A percentile compares a stretch with the other conserved stretches of the same genome.
These are phyloP conservation scores for Pseudozyma pruni DNA, from an alignment of 1,284 basidiomycete species.

Conservation along the genomic window DNA sequence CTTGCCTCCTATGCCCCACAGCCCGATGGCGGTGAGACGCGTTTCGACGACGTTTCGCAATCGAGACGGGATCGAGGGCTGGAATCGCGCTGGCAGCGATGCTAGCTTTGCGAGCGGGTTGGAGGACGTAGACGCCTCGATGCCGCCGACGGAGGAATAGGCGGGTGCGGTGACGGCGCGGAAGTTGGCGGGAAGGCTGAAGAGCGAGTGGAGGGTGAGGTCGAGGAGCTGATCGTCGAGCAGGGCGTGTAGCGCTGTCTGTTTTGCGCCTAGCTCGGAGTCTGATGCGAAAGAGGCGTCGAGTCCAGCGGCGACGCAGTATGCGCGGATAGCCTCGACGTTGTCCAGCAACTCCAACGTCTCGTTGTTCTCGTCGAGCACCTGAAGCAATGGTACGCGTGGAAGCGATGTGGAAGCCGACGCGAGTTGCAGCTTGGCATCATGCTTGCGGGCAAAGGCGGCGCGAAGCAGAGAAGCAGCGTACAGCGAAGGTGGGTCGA, in stretches of 20 bases:
- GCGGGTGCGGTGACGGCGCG: conserved; percentile 45
- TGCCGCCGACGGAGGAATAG: conserved; percentile 26
- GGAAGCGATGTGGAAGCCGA: conserved; percentile 42
- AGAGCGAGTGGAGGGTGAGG: conserved; percentile 55
- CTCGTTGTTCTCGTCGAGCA: conserved; percentile 8
- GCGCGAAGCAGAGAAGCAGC: conserved; percentile 47
- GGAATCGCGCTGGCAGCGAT: conserved; percentile 12
- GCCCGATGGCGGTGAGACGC: conserved; percentile 32
- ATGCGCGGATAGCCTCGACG: conserved; percentile 31
- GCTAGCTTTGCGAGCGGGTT: conserved; percentile 14
- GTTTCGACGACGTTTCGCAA: conserved; percentile 54
- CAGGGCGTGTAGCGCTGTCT: conserved; percentile 42
- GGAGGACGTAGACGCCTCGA: neutral
- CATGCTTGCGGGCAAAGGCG: conserved; percentile 13
- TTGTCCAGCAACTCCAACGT: conserved; percentile 29
- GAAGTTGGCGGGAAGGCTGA: conserved; percentile 55
- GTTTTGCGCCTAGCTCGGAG: conserved; percentile 11
- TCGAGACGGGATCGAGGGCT: conserved; percentile 48
- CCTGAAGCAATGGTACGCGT: conserved; percentile 48
- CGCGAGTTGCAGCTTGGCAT: conserved; percentile 19
- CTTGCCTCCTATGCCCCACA: conserved; percentile 53
- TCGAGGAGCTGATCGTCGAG: conserved; percentile 54
- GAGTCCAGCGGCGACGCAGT: conserved; percentile 28
- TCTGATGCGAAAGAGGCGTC: conserved; percentile 15
- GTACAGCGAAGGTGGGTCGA: conserved; percentile 58